These are phyloP conservation scores for Cytospora chrysosperma DNA, from an alignment of 2,329 filamentous ascomycete species.

Conservation along the genomic window DNA sequence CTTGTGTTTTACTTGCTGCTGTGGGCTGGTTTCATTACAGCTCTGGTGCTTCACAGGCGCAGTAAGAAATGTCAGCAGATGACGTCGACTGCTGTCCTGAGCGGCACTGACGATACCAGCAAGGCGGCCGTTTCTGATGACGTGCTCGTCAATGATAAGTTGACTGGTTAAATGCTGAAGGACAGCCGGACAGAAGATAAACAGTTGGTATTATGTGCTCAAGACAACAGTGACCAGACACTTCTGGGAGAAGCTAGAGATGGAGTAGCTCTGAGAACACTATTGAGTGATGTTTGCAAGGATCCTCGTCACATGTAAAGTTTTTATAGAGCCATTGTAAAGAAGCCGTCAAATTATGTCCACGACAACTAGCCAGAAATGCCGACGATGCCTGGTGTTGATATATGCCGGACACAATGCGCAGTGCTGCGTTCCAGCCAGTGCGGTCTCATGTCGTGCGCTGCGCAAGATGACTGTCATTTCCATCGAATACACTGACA, in stretches of 20 bases:
- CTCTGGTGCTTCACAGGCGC: conserved; percentile 36
- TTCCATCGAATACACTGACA: no score
- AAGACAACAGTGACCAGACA: no score
- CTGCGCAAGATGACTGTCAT: no score
- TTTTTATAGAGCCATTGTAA: no score
- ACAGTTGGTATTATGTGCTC: neutral
- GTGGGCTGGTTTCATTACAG: conserved; percentile 42
- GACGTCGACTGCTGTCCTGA: neutral
- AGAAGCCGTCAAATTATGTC: no score
- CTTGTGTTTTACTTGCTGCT: conserved; percentile 46
- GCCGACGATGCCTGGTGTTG: no score
- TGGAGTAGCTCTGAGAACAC: no score
- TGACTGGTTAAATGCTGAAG: neutral
- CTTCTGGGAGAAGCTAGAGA: neutral
- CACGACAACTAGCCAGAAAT: no score
- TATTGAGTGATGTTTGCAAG: neutral
- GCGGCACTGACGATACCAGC: conserved; percentile 1
- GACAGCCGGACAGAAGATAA: neutral
- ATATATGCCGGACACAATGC: no score
- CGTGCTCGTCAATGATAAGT: conserved; percentile 8
- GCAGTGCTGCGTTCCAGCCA: no score
- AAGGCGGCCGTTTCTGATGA: conserved; percentile 10
- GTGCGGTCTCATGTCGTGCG: no score
- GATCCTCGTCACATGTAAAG: neutral
- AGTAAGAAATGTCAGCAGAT: conserved; percentile 1